These are phyloP conservation scores for Colletotrichum zoysiae DNA, from an alignment of 2,329 filamentous ascomycete species.

Conservation along the genomic window DNA sequence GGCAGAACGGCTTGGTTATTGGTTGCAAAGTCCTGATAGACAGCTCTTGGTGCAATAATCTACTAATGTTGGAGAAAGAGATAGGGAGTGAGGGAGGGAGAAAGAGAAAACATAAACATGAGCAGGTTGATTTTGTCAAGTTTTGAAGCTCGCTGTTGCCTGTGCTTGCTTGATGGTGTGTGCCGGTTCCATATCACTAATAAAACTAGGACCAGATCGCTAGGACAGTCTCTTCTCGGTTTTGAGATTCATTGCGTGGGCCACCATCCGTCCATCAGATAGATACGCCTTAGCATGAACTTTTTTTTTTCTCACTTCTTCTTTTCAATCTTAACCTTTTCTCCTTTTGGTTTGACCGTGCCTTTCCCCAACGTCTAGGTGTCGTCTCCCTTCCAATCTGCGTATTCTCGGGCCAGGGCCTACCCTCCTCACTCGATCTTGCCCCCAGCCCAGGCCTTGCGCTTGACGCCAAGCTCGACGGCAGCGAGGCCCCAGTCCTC, in stretches of 20 bases:
- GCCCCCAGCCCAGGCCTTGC: slow-evolving; percentile 84
- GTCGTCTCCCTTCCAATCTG: slow-evolving; percentile 31
- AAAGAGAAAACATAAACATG: neutral
- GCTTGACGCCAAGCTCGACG: slow-evolving; percentile 93
- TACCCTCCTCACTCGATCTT: slow-evolving; percentile 62
- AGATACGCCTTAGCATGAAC: neutral
- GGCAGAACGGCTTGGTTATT: slow-evolving; percentile 31
- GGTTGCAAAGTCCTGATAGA: slow-evolving; percentile 36
- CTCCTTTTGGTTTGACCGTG: neutral
- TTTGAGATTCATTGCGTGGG: neutral
- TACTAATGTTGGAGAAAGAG: slow-evolving; percentile 40
- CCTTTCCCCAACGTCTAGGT: neutral
- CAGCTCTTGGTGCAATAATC: slow-evolving; percentile 38
- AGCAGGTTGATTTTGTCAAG: slow-evolving; percentile 2
- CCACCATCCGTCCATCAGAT: neutral
- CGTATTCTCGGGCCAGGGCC: slow-evolving; percentile 15
- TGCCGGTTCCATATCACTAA: neutral
- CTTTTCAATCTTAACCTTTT: neutral
- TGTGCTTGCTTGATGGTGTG: neutral
- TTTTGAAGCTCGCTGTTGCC: neutral
- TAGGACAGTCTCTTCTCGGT: neutral
- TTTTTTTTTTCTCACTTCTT: neutral
- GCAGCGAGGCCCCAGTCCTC: slow-evolving; percentile 96
- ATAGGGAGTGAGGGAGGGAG: neutral
- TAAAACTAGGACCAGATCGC: neutral